Conservation (phyloP, 306 rosid genomes). For the Begonia peltatifolia region DNA sequence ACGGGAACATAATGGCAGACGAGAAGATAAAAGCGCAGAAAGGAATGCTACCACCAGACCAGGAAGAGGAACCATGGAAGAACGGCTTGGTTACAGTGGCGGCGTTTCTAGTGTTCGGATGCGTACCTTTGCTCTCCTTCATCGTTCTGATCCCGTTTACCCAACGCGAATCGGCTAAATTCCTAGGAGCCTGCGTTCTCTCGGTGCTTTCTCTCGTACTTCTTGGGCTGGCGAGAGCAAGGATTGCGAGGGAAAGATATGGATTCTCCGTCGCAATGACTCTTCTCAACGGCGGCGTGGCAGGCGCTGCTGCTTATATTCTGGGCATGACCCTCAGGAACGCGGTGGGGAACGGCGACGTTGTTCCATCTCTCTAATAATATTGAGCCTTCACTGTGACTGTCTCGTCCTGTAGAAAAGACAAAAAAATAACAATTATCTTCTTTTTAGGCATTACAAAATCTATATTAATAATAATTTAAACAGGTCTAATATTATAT, state of each 20-base stretch:
- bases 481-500: too few relatives aligned
- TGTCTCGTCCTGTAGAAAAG: too few relatives aligned
- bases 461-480: too few relatives aligned
- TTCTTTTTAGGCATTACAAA: too few relatives aligned
- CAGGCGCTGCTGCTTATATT: slow-evolving; percentile 38
- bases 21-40: slow-evolving; percentile 34
- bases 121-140: slow-evolving; percentile 36
- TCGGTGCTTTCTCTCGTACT: slow-evolving; percentile 33
- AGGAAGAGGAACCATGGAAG: slow-evolving; percentile 51
- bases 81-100: slow-evolving; percentile 33
- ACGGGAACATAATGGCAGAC: slow-evolving; percentile 38
- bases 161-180: slow-evolving; percentile 23
- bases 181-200: slow-evolving; percentile 36
- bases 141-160: slow-evolving; percentile 50
- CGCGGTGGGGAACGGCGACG: slow-evolving; percentile 21
- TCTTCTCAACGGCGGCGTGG: slow-evolving; percentile 30
- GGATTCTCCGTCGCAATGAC: slow-evolving; percentile 22
- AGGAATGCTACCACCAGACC: slow-evolving; percentile 25
- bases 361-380: not conserved
- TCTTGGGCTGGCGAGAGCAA: slow-evolving; percentile 46
- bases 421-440: too few relatives aligned
- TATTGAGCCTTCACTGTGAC: not conserved
- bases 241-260: slow-evolving; percentile 25
- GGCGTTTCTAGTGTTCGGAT: slow-evolving; percentile 39
- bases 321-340: slow-evolving; percentile 38